Evolutionary conservation across 192 early-diverging fungal species (phyloP).

Genomic region (Umbelopsis sp.): DNA sequence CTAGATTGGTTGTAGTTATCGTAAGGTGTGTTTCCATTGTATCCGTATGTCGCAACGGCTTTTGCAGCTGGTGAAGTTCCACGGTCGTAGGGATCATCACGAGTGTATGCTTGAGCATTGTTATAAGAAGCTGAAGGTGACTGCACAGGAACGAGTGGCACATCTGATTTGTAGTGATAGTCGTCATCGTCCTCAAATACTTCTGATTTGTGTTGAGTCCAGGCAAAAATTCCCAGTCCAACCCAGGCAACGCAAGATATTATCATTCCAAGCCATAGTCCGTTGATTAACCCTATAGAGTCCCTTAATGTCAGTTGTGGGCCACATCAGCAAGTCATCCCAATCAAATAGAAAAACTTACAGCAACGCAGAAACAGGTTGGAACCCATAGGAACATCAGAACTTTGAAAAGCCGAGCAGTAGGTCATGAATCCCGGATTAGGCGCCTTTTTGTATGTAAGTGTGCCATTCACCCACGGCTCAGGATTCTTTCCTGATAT

Average conservation of each 20-base stretch:
- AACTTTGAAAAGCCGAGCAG: not conserved
- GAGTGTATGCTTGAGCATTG: not conserved
- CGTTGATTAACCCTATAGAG: not conserved
- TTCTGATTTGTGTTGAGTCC: not conserved
- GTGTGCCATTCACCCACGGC: conserved; percentile 1
- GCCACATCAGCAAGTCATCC: not conserved
- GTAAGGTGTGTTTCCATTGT: not conserved
- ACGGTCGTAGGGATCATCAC: conserved; percentile 1
- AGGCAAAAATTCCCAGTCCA: conserved; percentile 3
- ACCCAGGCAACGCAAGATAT: not conserved
- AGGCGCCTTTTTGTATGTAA: not conserved
- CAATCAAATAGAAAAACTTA: not conserved
- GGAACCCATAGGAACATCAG: not conserved
- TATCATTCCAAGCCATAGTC: conserved; percentile 7
- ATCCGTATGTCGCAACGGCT: not conserved
- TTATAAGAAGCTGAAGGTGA: not conserved
- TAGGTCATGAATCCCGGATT: not conserved
- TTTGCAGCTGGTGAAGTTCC: not conserved
- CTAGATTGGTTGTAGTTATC: not conserved
- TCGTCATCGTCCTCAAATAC: conserved; percentile 1
- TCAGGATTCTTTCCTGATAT: not conserved
- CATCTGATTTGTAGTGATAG: conserved; percentile 8
- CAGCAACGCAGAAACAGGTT: conserved; percentile 2
- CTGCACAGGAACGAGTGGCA: not conserved
- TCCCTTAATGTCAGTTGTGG: too few relatives aligned